Base-by-base conservation (phyloP, 768 basidiomycete genomes). In the Russula dissimulans region DNA sequence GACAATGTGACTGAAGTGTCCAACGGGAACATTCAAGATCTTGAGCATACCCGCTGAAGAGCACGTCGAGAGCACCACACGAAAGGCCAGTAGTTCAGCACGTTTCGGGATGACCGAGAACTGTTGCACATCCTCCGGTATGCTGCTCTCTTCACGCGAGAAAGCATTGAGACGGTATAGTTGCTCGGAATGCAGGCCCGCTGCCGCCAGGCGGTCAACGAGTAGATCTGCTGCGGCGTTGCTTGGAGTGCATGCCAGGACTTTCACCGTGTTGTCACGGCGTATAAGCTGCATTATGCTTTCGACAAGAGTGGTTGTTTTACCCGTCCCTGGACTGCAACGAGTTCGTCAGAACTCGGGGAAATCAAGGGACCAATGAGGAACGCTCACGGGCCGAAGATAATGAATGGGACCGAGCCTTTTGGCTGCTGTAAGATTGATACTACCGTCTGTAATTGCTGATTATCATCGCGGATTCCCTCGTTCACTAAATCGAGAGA, bases 1-100 rank as follows among this genome's bases (percentile, higher is more conserved):
- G 63, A 86, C 81, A 17, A 86, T 80, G 62, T 85, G 81, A 0
- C 70, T 78, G 64, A 80, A 86, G 67, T 83, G 81, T 0, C 84
- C 84, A 14, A 76, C 70, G 34, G 70, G 67, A 26, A 84, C 42
- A 0, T 83, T 82, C 9, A 83, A 63, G 5, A 73, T 74, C 31
- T 77, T 74, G 4, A 79, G 76, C 1, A 81, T 72, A 5, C 75
- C 75, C 0, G 76, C 84, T 0, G 81, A 79, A 10, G 82, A 63
- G 67, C 84, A 85, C 0, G 84, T 86, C 4, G 80, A 72, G 0
- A 85, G 78, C 22, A 86, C 73, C 9, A 84, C 80, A 3, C 78
- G 75, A 66, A 72, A 84, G 36, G 68, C 71, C n/a, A 57, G 52
- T 22, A 86, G 63, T 1, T 66, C 73, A 72, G 1, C 57, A 5